Conservation (phyloP, 2,329 filamentous ascomycete species). For the Neonectria sp. region DNA sequence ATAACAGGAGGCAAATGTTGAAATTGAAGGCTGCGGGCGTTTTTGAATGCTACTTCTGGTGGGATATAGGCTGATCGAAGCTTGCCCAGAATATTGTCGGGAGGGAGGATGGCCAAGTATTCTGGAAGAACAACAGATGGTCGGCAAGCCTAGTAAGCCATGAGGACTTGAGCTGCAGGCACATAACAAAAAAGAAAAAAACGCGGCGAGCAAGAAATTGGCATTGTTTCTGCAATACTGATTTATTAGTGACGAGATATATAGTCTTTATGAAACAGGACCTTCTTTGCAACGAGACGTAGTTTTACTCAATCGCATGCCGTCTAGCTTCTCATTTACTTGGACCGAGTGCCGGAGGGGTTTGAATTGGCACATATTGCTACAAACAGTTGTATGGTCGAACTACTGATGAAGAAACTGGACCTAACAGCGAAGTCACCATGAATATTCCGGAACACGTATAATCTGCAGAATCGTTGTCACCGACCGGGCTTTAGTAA, state of each 20-base stretch:
- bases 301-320: neutral
- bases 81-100: constrained; percentile 7
- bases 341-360: too few relatives aligned
- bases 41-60: neutral
- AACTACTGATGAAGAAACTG: neutral
- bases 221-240: neutral
- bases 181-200: neutral
- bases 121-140: constrained; percentile 16
- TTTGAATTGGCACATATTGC: too few relatives aligned
- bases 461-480: neutral
- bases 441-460: neutral
- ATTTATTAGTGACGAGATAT: neutral
- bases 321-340: too few relatives aligned
- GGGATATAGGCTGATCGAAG: neutral
- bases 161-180: neutral
- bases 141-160: neutral
- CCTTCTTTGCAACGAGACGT: neutral
- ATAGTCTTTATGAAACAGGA: neutral
- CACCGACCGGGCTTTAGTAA: neutral
- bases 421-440: neutral
- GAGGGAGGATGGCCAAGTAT: neutral
- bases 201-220: neutral
- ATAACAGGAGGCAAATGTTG: neutral
- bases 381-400: too few relatives aligned
- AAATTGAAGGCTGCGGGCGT: neutral